Base-by-base conservation (phyloP, 768 basidiomycete genomes). In the Amanita fuliginea region DNA sequence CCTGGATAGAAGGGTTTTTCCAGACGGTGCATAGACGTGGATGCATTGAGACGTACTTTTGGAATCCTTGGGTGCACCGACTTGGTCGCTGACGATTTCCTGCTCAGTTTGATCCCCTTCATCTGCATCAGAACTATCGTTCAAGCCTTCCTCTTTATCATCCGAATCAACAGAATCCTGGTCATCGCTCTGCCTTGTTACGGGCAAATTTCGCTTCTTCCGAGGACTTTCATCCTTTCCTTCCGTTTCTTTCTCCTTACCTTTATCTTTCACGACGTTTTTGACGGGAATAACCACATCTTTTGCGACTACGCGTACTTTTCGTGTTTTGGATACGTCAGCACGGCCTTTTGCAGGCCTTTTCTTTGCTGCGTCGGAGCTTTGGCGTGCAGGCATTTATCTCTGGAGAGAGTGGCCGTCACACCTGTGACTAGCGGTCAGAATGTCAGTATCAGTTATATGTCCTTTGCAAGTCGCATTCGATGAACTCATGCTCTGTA, bases 11-110 rank as follows among this genome's bases (percentile, higher is more conserved):
- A 18, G 47, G 28, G n/a, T n/a, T 16, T 13, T 37, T 48, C 11
- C 14, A 33, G 45, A 43, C 19, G 49, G 49, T 46, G 47, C 42
- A 19, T 42, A 13, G 11, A 13, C 10, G 21, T 8, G 18, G 11
- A 21, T 42, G n/a, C 21, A 3, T 10, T 44, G 19, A 32, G 16
- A 60, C 67, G 47, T 56, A 84, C 84, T 80, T 59, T 80, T 78
- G 11, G 78, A 72, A 60, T 83, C 77, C 57, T 79, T 83, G 16
- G 60, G 57, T 61, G 42, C 49, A 34, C 53, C 60, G 53, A 57
- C 67, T 1, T 32, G 3, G 13, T 32, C 13, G 4, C 1, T 4
- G 32, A 32, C 13, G 32, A 32, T 32, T 32, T 59, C 66, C 4
- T 64, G 62, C 26, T 66, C 65, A 22, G 64, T 68, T 10, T 63